phyloP scores from a whole-genome alignment of 1,139 yeast genomes.

The Geotrichum siamense region DNA sequence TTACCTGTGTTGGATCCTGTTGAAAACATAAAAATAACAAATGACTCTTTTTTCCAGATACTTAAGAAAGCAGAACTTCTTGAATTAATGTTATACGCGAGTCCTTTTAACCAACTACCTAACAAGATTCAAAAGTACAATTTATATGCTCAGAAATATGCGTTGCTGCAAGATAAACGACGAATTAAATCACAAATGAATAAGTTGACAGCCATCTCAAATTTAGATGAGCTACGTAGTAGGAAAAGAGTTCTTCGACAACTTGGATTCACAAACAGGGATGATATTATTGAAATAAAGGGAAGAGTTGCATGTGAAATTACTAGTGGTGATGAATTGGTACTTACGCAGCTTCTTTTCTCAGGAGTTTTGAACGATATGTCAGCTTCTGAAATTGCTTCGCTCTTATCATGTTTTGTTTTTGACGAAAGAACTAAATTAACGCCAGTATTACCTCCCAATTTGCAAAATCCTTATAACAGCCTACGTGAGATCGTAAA shows the following conservation, averaged over 20 bases:
- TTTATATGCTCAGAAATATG: conserved; percentile 57
- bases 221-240: conserved; percentile 85
- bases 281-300: conserved; percentile 72
- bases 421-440: conserved; percentile 95
- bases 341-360: conserved; percentile 85
- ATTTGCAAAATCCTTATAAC: conserved; percentile 81
- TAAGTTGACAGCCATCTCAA: conserved; percentile 44
- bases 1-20: conserved; percentile 85
- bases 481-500: conserved; percentile 84
- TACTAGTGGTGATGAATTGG: conserved; percentile 69
- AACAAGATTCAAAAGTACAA: conserved; percentile 55
- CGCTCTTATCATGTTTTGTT: conserved; percentile 86
- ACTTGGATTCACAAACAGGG: conserved; percentile 72
- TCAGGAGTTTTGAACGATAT: conserved; percentile 90
- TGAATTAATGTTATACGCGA: conserved; percentile 51
- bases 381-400: conserved; percentile 84
- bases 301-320: conserved; percentile 66
- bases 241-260: conserved; percentile 85
- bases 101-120: conserved; percentile 61
- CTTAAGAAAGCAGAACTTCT: conserved; percentile 73
- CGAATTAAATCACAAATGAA: conserved; percentile 27
- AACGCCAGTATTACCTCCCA: conserved; percentile 76
- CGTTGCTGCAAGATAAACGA: conserved; percentile 43
- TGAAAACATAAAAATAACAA: conserved; percentile 81
- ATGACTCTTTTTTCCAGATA: conserved; percentile 61